Base-by-base conservation (phyloP, 768 basidiomycete species). In the Collybiopsis luxurians region DNA sequence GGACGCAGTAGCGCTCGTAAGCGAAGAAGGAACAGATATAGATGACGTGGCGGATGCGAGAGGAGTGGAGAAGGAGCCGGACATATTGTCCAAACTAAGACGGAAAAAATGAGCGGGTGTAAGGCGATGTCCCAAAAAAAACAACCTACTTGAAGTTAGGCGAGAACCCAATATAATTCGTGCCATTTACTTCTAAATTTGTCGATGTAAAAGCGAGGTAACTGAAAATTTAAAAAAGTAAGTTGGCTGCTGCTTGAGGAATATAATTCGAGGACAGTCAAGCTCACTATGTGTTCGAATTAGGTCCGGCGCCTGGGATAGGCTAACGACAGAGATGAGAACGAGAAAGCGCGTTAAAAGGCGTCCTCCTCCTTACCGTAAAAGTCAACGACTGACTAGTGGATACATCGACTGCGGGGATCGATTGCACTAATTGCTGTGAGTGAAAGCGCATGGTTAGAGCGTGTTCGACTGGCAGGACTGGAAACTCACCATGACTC, bases 181-280 rank as follows among this genome's bases (percentile, higher is more conserved):
- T 70, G 31, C 65, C 69, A 39, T 71, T 75, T 50, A 57, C 58
- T 46, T 67, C 67, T 24, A 69, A 61, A 7, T 63, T 64, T 23
- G 63, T 73, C 2, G 78, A 80, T 26, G 68, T 77, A 63, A 90
- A 84, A 58, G 78, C 78, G 59, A 90, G 66, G 67, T 89, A 90
- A 61, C 88, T 90, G 46, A 4, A 28, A 4, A n/a, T n/a, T n/a
- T n/a, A n/a, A n/a, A n/a, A n/a, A n/a, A 23, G 27, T 6, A 23
- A 40, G 28, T 19, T 58, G 36, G 30, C 46, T 57, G 63, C 4
- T 59, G 53, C 11, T 19, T 21, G 30, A 43, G 59, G 12, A 55
- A 46, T 9, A 42, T 13, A 21, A 23, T 2, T 10, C 10, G 27
- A 15, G 61, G 23, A 6, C 21, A 11, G 28, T 28, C 5, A 53